phyloP scores from a whole-genome alignment of 768 basidiomycete genomes.

The Kwoniella sp. region DNA sequence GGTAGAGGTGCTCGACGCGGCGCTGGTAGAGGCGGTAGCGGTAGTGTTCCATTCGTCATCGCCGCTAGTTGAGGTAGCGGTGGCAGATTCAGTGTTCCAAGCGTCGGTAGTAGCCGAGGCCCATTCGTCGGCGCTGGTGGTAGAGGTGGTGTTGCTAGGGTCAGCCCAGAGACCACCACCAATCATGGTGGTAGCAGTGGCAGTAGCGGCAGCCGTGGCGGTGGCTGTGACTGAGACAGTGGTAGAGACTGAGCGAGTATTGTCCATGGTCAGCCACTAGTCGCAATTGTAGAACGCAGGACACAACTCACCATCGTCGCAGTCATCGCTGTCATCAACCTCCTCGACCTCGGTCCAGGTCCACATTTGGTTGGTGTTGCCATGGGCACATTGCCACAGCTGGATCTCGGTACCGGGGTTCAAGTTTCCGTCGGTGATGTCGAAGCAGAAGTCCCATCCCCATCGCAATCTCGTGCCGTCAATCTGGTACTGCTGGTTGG shows the following conservation, averaged over 20 bases:
- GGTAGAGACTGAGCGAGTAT: slow-evolving; percentile 1
- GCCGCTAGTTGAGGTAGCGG: slow-evolving; percentile 18
- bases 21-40: slow-evolving; percentile 13
- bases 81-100: slow-evolving; percentile 13
- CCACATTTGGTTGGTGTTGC: slow-evolving; percentile 48
- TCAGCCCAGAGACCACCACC: slow-evolving; percentile 1
- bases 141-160: not conserved
- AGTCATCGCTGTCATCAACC: slow-evolving; percentile 31
- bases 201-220: slow-evolving; percentile 15
- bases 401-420: slow-evolving; percentile 36
- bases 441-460: slow-evolving; percentile 40
- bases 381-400: slow-evolving; percentile 38
- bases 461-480: slow-evolving; percentile 36
- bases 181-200: slow-evolving; percentile 21
- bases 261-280: slow-evolving; percentile 7
- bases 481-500: slow-evolving; percentile 40
- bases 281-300: too few relatives aligned
- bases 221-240: slow-evolving; percentile 20
- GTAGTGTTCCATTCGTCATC: slow-evolving; percentile 1
- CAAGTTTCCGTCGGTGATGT: slow-evolving; percentile 44
- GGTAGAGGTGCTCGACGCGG: slow-evolving; percentile 27
- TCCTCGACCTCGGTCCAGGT: slow-evolving; percentile 44
- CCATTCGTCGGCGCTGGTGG: slow-evolving; percentile 18
- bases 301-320: slow-evolving; percentile 15
- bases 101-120: slow-evolving; percentile 13